phyloP scores from a whole-genome alignment of 768 basidiomycete genomes.

The Steccherinum ochraceum region DNA sequence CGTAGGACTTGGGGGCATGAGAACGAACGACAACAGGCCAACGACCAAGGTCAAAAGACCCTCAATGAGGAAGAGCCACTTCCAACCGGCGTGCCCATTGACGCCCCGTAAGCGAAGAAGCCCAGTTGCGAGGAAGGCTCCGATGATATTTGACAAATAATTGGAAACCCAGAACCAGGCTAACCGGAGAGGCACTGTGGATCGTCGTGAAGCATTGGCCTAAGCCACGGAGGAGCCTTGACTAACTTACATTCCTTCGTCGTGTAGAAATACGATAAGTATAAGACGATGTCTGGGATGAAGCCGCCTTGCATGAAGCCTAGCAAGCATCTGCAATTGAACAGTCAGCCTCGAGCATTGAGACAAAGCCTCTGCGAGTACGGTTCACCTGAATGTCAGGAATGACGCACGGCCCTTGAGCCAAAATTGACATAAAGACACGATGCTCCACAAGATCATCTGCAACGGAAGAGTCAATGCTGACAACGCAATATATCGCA shows the following conservation, averaged over 20 bases:
- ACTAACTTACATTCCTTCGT: slow-evolving; percentile 45
- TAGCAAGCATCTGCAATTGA: slow-evolving; percentile 42
- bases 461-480: slow-evolving; percentile 16
- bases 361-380: no score
- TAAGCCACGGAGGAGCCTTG: no score
- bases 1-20: slow-evolving; percentile 59
- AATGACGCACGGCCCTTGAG: slow-evolving; percentile 47
- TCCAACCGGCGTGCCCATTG: slow-evolving; percentile 49
- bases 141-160: slow-evolving; percentile 48
- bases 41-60: slow-evolving; percentile 42
- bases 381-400: slow-evolving; percentile 44
- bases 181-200: slow-evolving; percentile 51
- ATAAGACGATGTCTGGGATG: slow-evolving; percentile 59
- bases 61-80: slow-evolving; percentile 54
- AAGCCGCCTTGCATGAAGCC: slow-evolving; percentile 63
- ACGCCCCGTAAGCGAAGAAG: slow-evolving; percentile 49
- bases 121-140: slow-evolving; percentile 61
- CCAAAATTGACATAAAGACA: slow-evolving; percentile 54
- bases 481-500: no score
- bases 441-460: slow-evolving; percentile 53
- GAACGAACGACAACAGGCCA: slow-evolving; percentile 45
- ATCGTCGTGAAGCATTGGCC: no score
- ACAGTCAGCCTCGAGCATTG: no score
- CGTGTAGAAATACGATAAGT: slow-evolving; percentile 62
- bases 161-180: slow-evolving; percentile 66